A percentile compares a stretch with the other conserved stretches of the same genome.
These are phyloP conservation scores for Alloteropsis semialata DNA, from an alignment of 176 grass and related monocot species.

Conservation along the genomic window DNA sequence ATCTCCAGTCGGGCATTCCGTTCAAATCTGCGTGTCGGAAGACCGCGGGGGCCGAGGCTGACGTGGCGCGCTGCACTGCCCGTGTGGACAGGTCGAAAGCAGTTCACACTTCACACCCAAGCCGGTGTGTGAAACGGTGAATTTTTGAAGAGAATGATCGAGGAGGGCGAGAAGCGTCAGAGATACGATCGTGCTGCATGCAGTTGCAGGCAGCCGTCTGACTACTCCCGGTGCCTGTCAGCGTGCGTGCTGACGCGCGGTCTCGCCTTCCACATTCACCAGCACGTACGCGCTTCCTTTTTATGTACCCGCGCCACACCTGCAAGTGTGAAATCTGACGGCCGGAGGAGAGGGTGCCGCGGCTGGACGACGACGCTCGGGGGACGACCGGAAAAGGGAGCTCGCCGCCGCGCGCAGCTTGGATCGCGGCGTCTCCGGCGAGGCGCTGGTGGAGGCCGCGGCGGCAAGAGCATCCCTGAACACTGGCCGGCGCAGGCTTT, in stretches of 20 bases:
- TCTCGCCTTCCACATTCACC: constrained; percentile 41
- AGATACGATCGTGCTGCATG: neutral
- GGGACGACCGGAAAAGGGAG: neutral
- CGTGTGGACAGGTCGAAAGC: constrained; percentile 27
- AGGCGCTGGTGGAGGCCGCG: too few relatives aligned
- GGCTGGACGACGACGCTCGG: neutral
- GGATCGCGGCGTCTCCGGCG: neutral
- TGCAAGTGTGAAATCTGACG: neutral
- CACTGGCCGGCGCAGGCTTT: neutral
- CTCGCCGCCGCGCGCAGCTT: constrained; percentile 34
- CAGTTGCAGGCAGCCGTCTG: neutral
- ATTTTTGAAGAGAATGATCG: neutral
- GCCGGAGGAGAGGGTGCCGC: neutral
- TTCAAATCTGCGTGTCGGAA: neutral
- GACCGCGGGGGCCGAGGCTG: neutral
- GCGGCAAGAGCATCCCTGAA: neutral
- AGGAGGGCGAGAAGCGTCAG: neutral
- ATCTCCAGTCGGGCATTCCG: neutral
- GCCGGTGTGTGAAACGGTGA: constrained; percentile 36
- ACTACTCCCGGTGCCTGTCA: neutral
- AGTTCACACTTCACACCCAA: constrained; percentile 21
- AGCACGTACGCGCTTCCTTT: constrained; percentile 24
- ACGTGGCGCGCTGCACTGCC: constrained; percentile 22
- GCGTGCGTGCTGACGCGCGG: neutral
- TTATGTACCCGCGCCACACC: constrained; percentile 29